Percentiles rank a stretch among this genome's conserved stretches.
phyloP scores from a whole-genome alignment of 345 rosid species.

The Passiflora organensis region DNA sequence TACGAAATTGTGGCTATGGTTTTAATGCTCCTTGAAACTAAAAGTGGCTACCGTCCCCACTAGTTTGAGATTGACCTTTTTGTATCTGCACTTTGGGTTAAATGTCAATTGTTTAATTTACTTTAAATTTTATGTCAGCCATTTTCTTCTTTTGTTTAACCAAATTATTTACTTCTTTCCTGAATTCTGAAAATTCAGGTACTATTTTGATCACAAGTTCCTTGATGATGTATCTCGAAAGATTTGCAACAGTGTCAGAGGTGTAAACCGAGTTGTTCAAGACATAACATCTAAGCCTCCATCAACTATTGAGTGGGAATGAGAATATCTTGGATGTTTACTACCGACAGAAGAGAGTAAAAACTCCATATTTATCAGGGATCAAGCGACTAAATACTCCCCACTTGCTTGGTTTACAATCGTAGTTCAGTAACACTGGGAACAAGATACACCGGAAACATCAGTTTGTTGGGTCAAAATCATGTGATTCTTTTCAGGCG shows the following conservation, averaged over 20 bases:
- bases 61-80: too few species aligned
- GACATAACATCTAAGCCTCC: constrained; percentile 99
- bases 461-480: too few species aligned
- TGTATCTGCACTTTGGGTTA: too few species aligned
- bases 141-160: too few species aligned
- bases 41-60: too few species aligned
- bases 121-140: too few species aligned
- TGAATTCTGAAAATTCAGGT: constrained; percentile 46
- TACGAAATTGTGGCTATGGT: too few species aligned
- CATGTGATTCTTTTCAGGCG: too few species aligned
- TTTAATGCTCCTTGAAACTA: too few species aligned
- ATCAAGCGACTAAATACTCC: background rate
- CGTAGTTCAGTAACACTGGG: too few species aligned
- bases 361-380: constrained; percentile 2
- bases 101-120: background rate
- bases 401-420: too few species aligned
- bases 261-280: constrained; percentile 91
- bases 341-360: constrained; percentile 2
- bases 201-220: constrained; percentile 87
- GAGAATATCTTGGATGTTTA: constrained; percentile 15
- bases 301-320: constrained; percentile 98
- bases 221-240: constrained; percentile 78
- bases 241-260: constrained; percentile 90
- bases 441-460: too few species aligned
- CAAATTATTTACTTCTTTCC: background rate